Evolutionary conservation across 1,284 basidiomycete genomes (phyloP).

Genomic region (Cutaneotrichosporon sp.): DNA sequence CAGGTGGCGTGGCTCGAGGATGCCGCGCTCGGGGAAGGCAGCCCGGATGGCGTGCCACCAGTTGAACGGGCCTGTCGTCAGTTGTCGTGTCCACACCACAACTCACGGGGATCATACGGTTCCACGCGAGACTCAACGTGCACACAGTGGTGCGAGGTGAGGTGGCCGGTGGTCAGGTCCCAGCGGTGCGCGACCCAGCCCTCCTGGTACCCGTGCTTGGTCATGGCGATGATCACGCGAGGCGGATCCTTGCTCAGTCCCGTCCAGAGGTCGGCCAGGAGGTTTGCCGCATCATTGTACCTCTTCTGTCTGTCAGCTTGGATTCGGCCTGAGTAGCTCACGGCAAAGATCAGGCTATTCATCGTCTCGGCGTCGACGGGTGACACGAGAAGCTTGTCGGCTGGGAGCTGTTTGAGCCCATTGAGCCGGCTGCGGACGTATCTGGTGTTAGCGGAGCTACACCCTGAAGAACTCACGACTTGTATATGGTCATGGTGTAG

Average conservation of each 20-base stretch:
- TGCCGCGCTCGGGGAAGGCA: slow-evolving; percentile 81
- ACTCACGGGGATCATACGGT: slow-evolving; percentile 41
- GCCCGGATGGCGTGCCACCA: slow-evolving; percentile 88
- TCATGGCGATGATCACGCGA: slow-evolving; percentile 46
- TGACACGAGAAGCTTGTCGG: slow-evolving; percentile 84
- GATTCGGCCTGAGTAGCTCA: slow-evolving; percentile 27
- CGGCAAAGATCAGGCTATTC: slow-evolving; percentile 69
- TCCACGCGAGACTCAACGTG: slow-evolving; percentile 15
- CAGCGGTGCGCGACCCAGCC: slow-evolving; percentile 52
- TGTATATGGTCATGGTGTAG: slow-evolving; percentile 87
- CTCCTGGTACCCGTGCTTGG: slow-evolving; percentile 45
- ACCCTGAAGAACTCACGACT: slow-evolving; percentile 65
- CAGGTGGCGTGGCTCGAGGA: slow-evolving; percentile 73
- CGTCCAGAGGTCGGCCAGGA: slow-evolving; percentile 64
- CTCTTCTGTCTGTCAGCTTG: slow-evolving; percentile 31
- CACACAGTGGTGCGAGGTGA: slow-evolving; percentile 42
- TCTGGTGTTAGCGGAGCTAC: slow-evolving; percentile 27
- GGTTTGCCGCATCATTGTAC: slow-evolving; percentile 76
- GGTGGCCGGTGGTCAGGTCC: slow-evolving; percentile 42
- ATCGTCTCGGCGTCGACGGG: slow-evolving; percentile 89
- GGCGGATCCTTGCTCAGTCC: slow-evolving; percentile 34
- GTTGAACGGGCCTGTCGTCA: slow-evolving; percentile 32
- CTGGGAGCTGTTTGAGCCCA: slow-evolving; percentile 69
- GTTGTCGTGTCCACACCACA: not conserved
- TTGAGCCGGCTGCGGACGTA: slow-evolving; percentile 72